Conservation (phyloP, 2,329 filamentous ascomycete genomes). For the Penicillium sp. region DNA sequence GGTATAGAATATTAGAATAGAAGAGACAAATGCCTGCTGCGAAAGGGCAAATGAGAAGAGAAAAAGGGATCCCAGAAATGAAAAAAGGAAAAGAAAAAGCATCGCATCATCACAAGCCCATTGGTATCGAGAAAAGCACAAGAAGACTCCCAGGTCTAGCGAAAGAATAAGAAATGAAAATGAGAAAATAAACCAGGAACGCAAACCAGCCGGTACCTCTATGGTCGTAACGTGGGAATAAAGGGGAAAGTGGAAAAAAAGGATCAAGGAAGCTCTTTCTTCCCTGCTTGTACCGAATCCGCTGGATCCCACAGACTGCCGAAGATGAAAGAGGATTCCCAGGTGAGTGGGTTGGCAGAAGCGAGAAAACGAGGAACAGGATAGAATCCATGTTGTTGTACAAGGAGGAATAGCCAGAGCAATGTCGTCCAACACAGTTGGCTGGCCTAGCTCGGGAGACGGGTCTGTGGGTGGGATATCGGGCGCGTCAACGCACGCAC, state of each 20-base stretch:
- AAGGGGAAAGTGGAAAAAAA: slow-evolving; percentile 24
- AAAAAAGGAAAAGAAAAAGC: slow-evolving; percentile 17
- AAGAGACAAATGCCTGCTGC: slow-evolving; percentile 6
- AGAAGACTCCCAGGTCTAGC: slow-evolving; percentile 35
- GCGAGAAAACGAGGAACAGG: slow-evolving; percentile 1
- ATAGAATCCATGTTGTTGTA: slow-evolving; percentile 30
- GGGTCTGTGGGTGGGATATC: not conserved
- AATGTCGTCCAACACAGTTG: slow-evolving; percentile 17
- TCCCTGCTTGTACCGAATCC: slow-evolving; percentile 11
- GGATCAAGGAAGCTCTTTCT: slow-evolving; percentile 16
- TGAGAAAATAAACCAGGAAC: slow-evolving; percentile 28
- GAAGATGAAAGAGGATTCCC: slow-evolving; percentile 5
- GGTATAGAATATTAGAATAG: slow-evolving; percentile 10
- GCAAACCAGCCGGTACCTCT: slow-evolving; percentile 38
- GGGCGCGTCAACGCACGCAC: slow-evolving; percentile 3
- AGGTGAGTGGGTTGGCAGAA: slow-evolving; percentile 1
- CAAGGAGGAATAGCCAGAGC: slow-evolving; percentile 20
- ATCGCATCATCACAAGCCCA: slow-evolving; percentile 30
- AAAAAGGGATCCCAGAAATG: slow-evolving; percentile 6
- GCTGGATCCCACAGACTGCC: slow-evolving; percentile 12
- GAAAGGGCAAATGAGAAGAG: not conserved
- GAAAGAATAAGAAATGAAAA: slow-evolving; percentile 35
- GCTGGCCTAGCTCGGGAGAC: slow-evolving; percentile 2
- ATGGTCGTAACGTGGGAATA: slow-evolving; percentile 37
- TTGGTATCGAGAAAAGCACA: slow-evolving; percentile 29